These are phyloP conservation scores for Fusarium virguliforme DNA, from an alignment of 2,329 filamentous ascomycete genomes.

Conservation along the genomic window DNA sequence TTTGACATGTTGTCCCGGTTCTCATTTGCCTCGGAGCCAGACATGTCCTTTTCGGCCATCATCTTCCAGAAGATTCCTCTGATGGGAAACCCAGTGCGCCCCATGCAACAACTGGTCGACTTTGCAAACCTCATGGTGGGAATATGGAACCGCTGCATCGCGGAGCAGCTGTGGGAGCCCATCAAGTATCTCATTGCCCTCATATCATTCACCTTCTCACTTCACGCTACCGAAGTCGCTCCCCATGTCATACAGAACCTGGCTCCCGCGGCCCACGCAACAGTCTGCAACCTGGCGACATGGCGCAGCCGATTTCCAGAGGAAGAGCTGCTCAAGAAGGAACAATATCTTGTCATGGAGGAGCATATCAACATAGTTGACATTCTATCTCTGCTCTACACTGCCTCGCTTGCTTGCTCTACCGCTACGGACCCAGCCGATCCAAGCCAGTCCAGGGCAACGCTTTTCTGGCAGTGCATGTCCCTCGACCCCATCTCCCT, in stretches of 20 bases:
- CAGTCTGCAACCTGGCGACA: slow-evolving; percentile 73
- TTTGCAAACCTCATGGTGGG: slow-evolving; percentile 76
- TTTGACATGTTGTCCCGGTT: slow-evolving; percentile 79
- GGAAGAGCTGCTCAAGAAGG: slow-evolving; percentile 64
- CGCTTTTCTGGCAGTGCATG: slow-evolving; percentile 78
- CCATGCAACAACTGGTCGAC: slow-evolving; percentile 72
- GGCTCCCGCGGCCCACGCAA: slow-evolving; percentile 70
- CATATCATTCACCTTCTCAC: slow-evolving; percentile 74
- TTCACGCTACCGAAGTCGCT: slow-evolving; percentile 73
- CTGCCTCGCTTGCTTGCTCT: slow-evolving; percentile 74
- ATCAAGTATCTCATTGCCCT: slow-evolving; percentile 77
- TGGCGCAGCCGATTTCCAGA: slow-evolving; percentile 68
- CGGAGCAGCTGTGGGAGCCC: slow-evolving; percentile 75
- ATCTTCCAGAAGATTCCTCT: slow-evolving; percentile 78
- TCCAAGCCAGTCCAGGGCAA: slow-evolving; percentile 52
- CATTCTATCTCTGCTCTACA: slow-evolving; percentile 77
- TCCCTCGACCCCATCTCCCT: slow-evolving; percentile 77
- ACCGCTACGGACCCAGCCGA: slow-evolving; percentile 55
- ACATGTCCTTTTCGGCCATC: slow-evolving; percentile 75
- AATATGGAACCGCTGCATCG: slow-evolving; percentile 78
- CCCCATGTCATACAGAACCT: slow-evolving; percentile 73
- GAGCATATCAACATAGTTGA: slow-evolving; percentile 75
- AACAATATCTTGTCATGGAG: slow-evolving; percentile 58
- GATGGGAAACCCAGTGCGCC: slow-evolving; percentile 66
- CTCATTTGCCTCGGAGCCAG: slow-evolving; percentile 75